These are phyloP conservation scores for Danielia reshetovae DNA, from an alignment of 805 yeast genomes.

Conservation along the genomic window DNA sequence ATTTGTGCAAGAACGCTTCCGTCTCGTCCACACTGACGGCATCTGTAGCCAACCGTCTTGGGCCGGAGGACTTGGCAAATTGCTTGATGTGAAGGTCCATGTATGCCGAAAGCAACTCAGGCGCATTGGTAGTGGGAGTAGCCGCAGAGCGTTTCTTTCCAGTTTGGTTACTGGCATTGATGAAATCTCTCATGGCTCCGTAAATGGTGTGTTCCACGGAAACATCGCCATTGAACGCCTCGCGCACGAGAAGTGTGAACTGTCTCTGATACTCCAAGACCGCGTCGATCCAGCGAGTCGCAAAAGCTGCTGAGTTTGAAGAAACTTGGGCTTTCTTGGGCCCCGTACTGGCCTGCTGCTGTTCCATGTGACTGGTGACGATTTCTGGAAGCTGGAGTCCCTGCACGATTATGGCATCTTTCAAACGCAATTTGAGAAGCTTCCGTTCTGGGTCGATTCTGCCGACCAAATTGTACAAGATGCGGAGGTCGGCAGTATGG, in stretches of 20 bases:
- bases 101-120: conserved; percentile 37
- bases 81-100: conserved; percentile 41
- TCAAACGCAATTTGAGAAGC: conserved; percentile 46
- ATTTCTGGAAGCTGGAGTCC: conserved; percentile 39
- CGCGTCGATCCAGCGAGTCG: conserved; percentile 64
- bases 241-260: conserved; percentile 44
- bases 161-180: conserved; percentile 53
- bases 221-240: conserved; percentile 47
- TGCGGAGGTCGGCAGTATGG: conserved; percentile 37
- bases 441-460: conserved; percentile 53
- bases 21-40: conserved; percentile 18
- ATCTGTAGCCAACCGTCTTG: conserved; percentile 10
- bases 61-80: conserved; percentile 20
- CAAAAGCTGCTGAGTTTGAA: conserved; percentile 43
- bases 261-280: conserved; percentile 50
- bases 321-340: conserved; percentile 8
- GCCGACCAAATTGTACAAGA: conserved; percentile 47
- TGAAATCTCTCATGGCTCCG: conserved; percentile 56
- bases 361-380: conserved; percentile 14
- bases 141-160: conserved; percentile 37
- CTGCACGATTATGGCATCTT: conserved; percentile 41
- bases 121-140: conserved; percentile 27
- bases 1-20: conserved; percentile 45
- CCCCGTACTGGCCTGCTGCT: conserved; percentile 8
- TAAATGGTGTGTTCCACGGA: conserved; percentile 53